phyloP scores from a whole-genome alignment of 2,329 filamentous ascomycete genomes.

The Grosmannia serpens region DNA sequence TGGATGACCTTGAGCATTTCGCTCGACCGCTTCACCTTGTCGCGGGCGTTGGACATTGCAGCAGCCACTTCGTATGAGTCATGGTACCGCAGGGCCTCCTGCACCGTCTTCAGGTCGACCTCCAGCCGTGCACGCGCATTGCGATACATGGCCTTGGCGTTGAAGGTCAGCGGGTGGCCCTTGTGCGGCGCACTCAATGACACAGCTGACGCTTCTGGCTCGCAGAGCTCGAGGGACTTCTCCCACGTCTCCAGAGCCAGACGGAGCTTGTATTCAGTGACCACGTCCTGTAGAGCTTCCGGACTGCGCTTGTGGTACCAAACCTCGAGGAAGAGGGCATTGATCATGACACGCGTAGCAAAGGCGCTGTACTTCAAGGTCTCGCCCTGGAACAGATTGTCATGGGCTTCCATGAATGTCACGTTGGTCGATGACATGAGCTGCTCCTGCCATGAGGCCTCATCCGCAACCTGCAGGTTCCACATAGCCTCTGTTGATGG shows the following conservation, averaged over 20 bases:
- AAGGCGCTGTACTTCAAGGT: conserved; percentile 88
- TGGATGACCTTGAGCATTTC: conserved; percentile 99
- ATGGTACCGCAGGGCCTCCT: conserved; percentile 93
- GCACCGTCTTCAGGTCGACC: conserved; percentile 89
- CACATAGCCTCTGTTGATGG: conserved; percentile 90
- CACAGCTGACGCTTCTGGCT: conserved; percentile 79
- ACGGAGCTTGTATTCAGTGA: conserved; percentile 95
- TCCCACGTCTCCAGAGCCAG: conserved; percentile 98
- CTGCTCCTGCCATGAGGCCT: conserved; percentile 73
- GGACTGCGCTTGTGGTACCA: conserved; percentile 99
- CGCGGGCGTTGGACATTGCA: conserved; percentile 88
- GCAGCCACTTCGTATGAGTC: conserved; percentile 94
- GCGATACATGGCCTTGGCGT: conserved; percentile 92
- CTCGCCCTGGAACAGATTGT: conserved; percentile 91
- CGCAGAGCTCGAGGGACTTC: conserved; percentile 85
- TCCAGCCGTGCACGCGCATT: conserved; percentile 87
- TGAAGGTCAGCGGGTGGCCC: conserved; percentile 93
- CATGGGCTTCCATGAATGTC: conserved; percentile 88
- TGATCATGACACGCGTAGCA: conserved; percentile 96
- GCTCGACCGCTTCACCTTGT: conserved; percentile 85
- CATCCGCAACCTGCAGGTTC: conserved; percentile 73
- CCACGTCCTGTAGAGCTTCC: conserved; percentile 93
- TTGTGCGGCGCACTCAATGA: conserved; percentile 90
- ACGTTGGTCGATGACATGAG: conserved; percentile 59
- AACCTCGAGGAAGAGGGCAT: conserved; percentile 92